phyloP scores from a whole-genome alignment of 495 filamentous ascomycete species.

The Aspergillus bertholletiae region DNA sequence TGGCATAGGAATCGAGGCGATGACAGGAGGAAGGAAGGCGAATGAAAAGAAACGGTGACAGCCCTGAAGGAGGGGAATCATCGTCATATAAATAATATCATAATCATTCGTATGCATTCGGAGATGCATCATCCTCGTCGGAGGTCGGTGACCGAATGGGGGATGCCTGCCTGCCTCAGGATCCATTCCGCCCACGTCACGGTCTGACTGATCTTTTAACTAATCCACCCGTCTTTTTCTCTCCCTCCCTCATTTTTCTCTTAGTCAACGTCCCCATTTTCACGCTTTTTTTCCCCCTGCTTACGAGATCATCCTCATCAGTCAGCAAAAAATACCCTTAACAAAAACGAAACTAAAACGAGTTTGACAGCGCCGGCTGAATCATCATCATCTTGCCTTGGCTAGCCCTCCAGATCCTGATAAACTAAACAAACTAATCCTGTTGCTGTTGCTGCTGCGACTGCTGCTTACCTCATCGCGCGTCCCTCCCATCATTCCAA shows the following conservation, averaged over 20 bases:
- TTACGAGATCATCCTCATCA: constrained; percentile 27
- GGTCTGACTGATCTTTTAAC: not conserved
- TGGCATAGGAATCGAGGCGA: too few species aligned
- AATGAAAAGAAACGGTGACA: too few species aligned
- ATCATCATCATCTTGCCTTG: constrained; percentile 14
- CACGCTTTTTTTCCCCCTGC: constrained; percentile 5
- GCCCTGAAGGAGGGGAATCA: too few species aligned
- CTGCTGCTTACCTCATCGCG: constrained; percentile 44
- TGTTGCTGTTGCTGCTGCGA: constrained; percentile 8
- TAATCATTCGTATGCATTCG: too few species aligned
- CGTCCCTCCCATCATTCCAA: constrained; percentile 14
- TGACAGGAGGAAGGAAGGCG: too few species aligned
- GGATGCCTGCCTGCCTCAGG: not conserved
- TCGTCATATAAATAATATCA: too few species aligned
- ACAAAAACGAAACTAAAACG: too few species aligned
- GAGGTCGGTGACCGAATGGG: not conserved
- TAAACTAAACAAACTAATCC: constrained; percentile 22
- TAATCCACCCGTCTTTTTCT: not conserved
- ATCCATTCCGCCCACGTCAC: not conserved
- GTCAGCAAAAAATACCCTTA: not conserved
- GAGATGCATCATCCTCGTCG: not conserved
- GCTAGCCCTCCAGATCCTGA: not conserved
- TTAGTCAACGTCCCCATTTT: constrained; percentile 7
- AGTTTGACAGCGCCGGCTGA: not conserved
- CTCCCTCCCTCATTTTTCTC: constrained; percentile 8